Evolutionary conservation across 176 grass and related monocot species (phyloP), one percentile per base, ranked within the genome.

Genomic region (Eremochloa ophiuroides): DNA sequence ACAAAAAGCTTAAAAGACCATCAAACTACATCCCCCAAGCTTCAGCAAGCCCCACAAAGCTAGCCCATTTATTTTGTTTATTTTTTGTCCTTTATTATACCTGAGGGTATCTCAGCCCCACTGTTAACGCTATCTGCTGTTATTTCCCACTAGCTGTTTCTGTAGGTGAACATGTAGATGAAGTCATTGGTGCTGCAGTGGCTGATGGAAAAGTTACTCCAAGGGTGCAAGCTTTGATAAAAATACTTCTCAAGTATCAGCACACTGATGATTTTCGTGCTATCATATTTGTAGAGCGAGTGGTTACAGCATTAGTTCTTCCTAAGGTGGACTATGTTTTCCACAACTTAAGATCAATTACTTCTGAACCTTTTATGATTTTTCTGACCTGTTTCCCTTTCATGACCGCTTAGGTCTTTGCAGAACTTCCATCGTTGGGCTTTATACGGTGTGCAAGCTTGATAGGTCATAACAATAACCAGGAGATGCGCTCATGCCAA

Each of bases 381-480:
- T 12, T 13, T 88, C 37, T 80, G 71, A 84, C 68, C 55, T 43
- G 6, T 80, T 82, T 79, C 65, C 51, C 16, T 77, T 56, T 41
- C 23, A 44, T 66, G 42, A 84, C 58, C 38, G 76, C 53, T 18
- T 78, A 99, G 96, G 96, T 99, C 25, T 88, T 99, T 69, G 60
- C 86, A 40, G 96, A 95, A 85, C 96, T 99, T 89, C 96, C 93
- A 75, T 99, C 96, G 15, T 85, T 99, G 75, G 81, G 87, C 66
- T 99, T 99, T 75, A 91, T 99, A 47, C 86, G 81, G 85, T 99
- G 96, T 69, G 96, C 93, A 22, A 99, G 96, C 65, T 77, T 99
- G 61, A 99, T 99, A 73, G 96, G 96, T 71, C 93, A 99, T 76
- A 99, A 99, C 91, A 99, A 99, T 84, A 99, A 95, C 80, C 96